These are phyloP conservation scores for Chalciporus sphaerocephalus DNA, from an alignment of 768 basidiomycete genomes.

Conservation along the genomic window DNA sequence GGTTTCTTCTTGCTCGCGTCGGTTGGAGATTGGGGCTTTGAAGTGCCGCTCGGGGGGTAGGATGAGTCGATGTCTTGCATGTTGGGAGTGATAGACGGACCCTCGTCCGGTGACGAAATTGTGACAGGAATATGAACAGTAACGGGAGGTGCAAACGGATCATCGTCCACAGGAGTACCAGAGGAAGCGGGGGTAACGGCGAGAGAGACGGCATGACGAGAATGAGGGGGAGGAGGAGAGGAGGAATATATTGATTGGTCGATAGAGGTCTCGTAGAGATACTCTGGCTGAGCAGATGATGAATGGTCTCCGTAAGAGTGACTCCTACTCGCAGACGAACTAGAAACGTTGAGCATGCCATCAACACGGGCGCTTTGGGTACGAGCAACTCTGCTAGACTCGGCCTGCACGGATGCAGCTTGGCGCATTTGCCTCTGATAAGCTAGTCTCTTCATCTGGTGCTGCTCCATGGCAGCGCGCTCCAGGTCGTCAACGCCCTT, in stretches of 20 bases:
- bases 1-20: constrained; percentile 47
- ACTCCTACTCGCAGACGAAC: constrained; percentile 36
- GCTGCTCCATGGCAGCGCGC: constrained; percentile 73
- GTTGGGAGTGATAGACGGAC: constrained; percentile 13
- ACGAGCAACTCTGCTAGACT: constrained; percentile 36
- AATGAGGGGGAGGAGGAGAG: constrained; percentile 30
- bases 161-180: constrained; percentile 48
- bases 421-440: constrained; percentile 79
- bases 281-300: constrained; percentile 51
- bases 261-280: constrained; percentile 67
- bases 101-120: constrained; percentile 27
- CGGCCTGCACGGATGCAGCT: constrained; percentile 34
- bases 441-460: constrained; percentile 75
- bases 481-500: constrained; percentile 77
- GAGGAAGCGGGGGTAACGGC: constrained; percentile 44
- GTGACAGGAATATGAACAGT: constrained; percentile 27
- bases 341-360: constrained; percentile 32
- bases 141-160: constrained; percentile 60
- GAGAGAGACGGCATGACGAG: constrained; percentile 39
- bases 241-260: constrained; percentile 50
- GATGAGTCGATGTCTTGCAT: constrained; percentile 20
- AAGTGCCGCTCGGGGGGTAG: constrained; percentile 22
- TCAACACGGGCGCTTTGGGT: constrained; percentile 57
- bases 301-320: constrained; percentile 49
- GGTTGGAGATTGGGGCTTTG: constrained; percentile 36